These are phyloP conservation scores for Ogataea dorogensis DNA, from an alignment of 805 yeast species.

Conservation along the genomic window DNA sequence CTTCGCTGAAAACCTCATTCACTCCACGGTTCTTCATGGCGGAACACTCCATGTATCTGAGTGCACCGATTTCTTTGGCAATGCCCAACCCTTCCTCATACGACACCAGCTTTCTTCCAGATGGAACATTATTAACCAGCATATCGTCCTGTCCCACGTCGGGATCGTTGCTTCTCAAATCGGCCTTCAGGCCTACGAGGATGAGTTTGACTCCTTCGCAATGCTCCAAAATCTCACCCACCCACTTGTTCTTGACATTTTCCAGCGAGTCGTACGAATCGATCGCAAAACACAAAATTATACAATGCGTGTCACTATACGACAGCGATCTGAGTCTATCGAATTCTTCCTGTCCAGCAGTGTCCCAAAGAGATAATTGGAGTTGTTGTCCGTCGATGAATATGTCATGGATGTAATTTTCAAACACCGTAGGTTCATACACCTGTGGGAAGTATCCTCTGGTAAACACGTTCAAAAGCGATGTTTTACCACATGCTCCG, in stretches of 20 bases:
- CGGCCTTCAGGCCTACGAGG: conserved; percentile 92
- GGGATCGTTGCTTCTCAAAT: conserved; percentile 67
- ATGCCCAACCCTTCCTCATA: conserved; percentile 93
- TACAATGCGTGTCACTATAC: conserved; percentile 94
- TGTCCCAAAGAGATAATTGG: conserved; percentile 94
- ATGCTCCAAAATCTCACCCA: conserved; percentile 93
- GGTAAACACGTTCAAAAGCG: conserved; percentile 90
- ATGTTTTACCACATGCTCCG: conserved; percentile 99
- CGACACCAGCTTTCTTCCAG: conserved; percentile 55
- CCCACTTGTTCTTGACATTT: conserved; percentile 95
- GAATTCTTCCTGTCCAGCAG: conserved; percentile 98
- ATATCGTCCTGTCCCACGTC: conserved; percentile 26
- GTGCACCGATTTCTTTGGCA: conserved; percentile 91
- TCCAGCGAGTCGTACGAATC: conserved; percentile 93
- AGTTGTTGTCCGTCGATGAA: conserved; percentile 92
- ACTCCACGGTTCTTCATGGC: conserved; percentile 97
- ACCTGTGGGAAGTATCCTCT: conserved; percentile 98
- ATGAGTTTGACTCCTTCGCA: conserved; percentile 96
- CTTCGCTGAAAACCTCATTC: conserved; percentile 98
- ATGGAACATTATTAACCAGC: conserved; percentile 27
- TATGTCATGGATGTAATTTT: conserved; percentile 94
- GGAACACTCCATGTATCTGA: conserved; percentile 92
- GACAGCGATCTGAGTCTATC: conserved; percentile 90
- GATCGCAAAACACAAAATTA: conserved; percentile 92
- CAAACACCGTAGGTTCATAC: conserved; percentile 97